A percentile compares a stretch with the other conserved stretches of the same genome.
Conservation (phyloP, 1,284 basidiomycete species). For the Marasmius tenuissimus region DNA sequence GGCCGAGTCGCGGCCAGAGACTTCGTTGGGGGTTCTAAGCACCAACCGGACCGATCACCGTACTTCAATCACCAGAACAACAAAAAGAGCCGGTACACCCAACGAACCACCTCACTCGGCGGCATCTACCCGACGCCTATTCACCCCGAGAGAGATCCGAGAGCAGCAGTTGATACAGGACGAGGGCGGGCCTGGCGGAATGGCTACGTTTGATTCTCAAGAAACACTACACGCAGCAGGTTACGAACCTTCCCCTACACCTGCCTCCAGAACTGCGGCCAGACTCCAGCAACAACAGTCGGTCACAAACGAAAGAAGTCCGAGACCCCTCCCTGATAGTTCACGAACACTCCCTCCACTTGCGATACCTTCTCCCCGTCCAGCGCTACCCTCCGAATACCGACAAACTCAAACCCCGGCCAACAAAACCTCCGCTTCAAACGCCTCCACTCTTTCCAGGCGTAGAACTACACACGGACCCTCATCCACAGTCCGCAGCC, state of each 20-base stretch:
- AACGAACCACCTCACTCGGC: neutral
- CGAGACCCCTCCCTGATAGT: slow-evolving; percentile 28
- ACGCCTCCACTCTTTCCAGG: slow-evolving; percentile 24
- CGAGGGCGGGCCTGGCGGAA: slow-evolving; percentile 11
- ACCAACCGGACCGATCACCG: neutral
- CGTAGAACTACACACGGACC: slow-evolving; percentile 44
- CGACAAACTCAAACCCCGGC: slow-evolving; percentile 23
- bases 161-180: slow-evolving; percentile 31
- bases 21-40: neutral
- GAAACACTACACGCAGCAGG: slow-evolving; percentile 37
- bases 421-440: slow-evolving; percentile 2
- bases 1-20: slow-evolving; percentile 28
- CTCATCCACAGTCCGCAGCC: slow-evolving; percentile 55
- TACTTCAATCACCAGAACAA: neutral
- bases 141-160: slow-evolving; percentile 52
- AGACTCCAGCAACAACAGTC: slow-evolving; percentile 3
- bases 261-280: slow-evolving; percentile 39
- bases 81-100: neutral
- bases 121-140: slow-evolving; percentile 27
- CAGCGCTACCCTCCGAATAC: slow-evolving; percentile 59
- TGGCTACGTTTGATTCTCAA: slow-evolving; percentile 41
- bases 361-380: slow-evolving; percentile 56
- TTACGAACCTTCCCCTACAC: slow-evolving; percentile 69
- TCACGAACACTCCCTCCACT: slow-evolving; percentile 45
- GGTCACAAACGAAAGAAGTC: neutral